A percentile compares a stretch with the other conserved stretches of the same genome.
These are phyloP conservation scores for Camillea tinctor DNA, from an alignment of 2,329 filamentous ascomycete genomes.

Conservation along the genomic window DNA sequence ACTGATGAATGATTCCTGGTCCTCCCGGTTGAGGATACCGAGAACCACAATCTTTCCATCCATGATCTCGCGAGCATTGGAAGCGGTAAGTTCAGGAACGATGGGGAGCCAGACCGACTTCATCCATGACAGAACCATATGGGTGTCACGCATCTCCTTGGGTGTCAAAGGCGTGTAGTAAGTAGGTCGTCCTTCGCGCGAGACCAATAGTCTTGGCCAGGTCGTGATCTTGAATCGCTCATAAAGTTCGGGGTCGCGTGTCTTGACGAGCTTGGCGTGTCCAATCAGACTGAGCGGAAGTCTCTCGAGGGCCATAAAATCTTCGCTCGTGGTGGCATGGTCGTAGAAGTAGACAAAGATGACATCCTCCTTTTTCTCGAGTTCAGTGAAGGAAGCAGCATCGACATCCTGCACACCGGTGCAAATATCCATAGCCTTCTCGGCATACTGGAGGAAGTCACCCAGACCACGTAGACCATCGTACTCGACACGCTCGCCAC, in stretches of 20 bases:
- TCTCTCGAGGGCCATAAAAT: slow-evolving; percentile 84
- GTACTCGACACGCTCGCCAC: slow-evolving; percentile 89
- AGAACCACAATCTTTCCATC: slow-evolving; percentile 92
- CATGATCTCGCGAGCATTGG: slow-evolving; percentile 94
- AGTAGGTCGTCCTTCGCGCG: slow-evolving; percentile 81
- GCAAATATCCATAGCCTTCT: slow-evolving; percentile 78
- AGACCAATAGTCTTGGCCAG: slow-evolving; percentile 90
- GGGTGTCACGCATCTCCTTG: slow-evolving; percentile 86
- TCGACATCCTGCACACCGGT: slow-evolving; percentile 80
- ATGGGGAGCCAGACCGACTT: slow-evolving; percentile 93
- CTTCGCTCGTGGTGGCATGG: slow-evolving; percentile 87
- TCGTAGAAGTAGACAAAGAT: slow-evolving; percentile 98
- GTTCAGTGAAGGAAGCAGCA: slow-evolving; percentile 68
- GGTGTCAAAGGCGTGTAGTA: slow-evolving; percentile 89
- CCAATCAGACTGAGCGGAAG: slow-evolving; percentile 86
- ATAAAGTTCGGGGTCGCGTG: slow-evolving; percentile 71
- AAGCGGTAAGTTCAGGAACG: slow-evolving; percentile 87
- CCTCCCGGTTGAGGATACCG: slow-evolving; percentile 78
- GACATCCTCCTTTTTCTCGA: slow-evolving; percentile 93
- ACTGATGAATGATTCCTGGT: slow-evolving; percentile 73
- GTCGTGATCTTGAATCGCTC: slow-evolving; percentile 93
- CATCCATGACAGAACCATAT: slow-evolving; percentile 87
- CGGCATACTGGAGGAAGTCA: slow-evolving; percentile 82
- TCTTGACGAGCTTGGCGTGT: slow-evolving; percentile 90
- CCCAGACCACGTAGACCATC: slow-evolving; percentile 87